Base-by-base conservation (phyloP, 1,284 basidiomycete species). In the Puccinia coronata region DNA sequence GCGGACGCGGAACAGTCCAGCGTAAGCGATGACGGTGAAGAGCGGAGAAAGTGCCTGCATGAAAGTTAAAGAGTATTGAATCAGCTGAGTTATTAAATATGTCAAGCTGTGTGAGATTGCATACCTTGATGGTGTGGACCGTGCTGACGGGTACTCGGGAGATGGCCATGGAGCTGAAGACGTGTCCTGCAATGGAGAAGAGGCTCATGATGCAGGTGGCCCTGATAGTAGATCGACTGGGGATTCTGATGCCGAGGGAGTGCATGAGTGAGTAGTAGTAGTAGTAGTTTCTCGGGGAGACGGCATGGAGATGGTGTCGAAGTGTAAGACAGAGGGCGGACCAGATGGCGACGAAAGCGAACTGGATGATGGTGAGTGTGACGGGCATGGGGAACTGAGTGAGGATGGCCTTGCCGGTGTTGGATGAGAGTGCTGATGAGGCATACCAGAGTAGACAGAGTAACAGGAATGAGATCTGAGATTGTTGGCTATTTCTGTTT, bases 81-180 rank as follows among this genome's bases (percentile, higher is more conserved):
- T 65, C 39, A 65, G 25, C 6, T 72, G 14, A 41, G 23, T 51
- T 36, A 34, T 25, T 57, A 57, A 20, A 25, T 25, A 9, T 57
- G 9, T 6, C 51, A 23, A 41, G 43, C 69, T 74, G 16, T 51
- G n/a, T 28, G 14, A 25, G 11, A 25, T 23, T 12, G 86, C 90
- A 85, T 84, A 96, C 96, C 91, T 98, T 98, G 87, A 98, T 98
- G 47, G 96, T 99, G 86, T 99, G 97, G 34, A 98, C 95, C 0
- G 97, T 99, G 88, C 93, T 95, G 80, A 99, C 96, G 5, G 93
- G 95, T 82, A 98, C 97, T 79, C 95, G 89, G 55, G 94, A 94
- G 83, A 99, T 98, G 31, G 96, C 97, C 87, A 99, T 92, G 83
- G 94, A 96, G 39, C 94, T 94, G 85, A 97, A 96, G 84, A 98